Evolutionary conservation across 2,329 filamentous ascomycete genomes (phyloP), one percentile per base, ranked within the genome.

Genomic region (Xylaria sp.): DNA sequence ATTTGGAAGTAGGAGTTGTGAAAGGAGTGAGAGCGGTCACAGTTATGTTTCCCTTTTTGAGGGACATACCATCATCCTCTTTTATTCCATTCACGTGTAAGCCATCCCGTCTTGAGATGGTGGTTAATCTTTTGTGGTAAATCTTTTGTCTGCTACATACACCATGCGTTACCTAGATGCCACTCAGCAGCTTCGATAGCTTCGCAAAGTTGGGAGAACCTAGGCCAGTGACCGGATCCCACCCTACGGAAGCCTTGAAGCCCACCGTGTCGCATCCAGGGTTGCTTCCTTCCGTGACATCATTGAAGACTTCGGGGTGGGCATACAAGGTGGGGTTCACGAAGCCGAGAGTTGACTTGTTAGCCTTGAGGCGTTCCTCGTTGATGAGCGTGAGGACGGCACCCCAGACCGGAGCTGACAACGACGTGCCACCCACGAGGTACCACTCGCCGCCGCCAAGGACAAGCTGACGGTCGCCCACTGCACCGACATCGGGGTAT

Each of bases 351-450:
- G 83, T 76, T 1, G 78, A 73, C 75, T 85, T 86, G 1, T 79
- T 79, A 0, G 73, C 77, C 17, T 79, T 78, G 42, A 86, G 72
- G 17, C 84, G 76, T 71, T 83, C 82, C 72, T 86, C 85, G 68
- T 86, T 86, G 44, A 86, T 77, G 70, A 85, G 73, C 4, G 83
- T 86, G 38, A 87, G 73, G 11, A 77, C 81, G 6, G 82, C 85
- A 0, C 86, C 85, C 27, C 87, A 86, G 0, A 87, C 79, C 0
- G 90, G 90, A 0, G 86, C 78, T 0, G 88, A 84, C 36, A 87
- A 85, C 27, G 81, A 84, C 3, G 84, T 86, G 11, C 87, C 86
- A n/a, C 81, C 82, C 27, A 75, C 68, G 17, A 68, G 68, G 22
- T 70, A 71, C 70, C 73, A 86, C 73, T 5, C 72, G 67, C 70